Evolutionary conservation across 2,329 filamentous ascomycete species (phyloP), one percentile per base, ranked within the genome.

Genomic region (Tolypocladium inflatum): DNA sequence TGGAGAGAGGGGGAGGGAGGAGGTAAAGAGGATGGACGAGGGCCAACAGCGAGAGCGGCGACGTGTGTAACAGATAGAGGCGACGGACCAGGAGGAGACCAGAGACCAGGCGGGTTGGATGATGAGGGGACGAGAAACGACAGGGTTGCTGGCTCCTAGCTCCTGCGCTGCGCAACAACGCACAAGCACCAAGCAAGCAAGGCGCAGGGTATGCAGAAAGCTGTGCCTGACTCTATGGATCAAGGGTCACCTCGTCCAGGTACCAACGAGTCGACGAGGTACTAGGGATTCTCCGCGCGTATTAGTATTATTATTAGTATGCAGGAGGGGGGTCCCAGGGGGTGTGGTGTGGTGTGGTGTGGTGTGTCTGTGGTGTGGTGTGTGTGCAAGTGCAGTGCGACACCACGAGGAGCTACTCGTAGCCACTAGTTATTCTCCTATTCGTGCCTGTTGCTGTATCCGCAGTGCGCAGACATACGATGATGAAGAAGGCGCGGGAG

Each of bases 301-400:
- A 57, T 57, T 57, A 58, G 48, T 57, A 56, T 51, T 57, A 57
- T 57, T 57, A 58, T 52, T 58, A 57, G 60, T 52, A 58, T 55
- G 43, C 55, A 21, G 41, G 13, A 48, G 43, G 35, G 41, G 53
- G 57, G 15, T 26, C 11, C 23, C 21, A 13, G 43, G 51, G 56
- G 51, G 51, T 35, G 51, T 6, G 51, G n/a, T 11, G n/a, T 26
- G 51, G 51, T 23, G 52, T 55, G 59, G 26, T 6, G 26, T 26
- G 51, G 51, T 30, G 52, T 55, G 59, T 35, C n/a, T n/a, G n/a
- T n/a, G n/a, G n/a, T n/a, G n/a, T 26, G 51, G 51, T 30, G 52
- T 55, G 59, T 35, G 57, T 55, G 51, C 37, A n/a, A 41, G 39
- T 45, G 53, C 3, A 17, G 51, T 26, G 52, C 45, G 23, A 30